Conservation (phyloP, 2,329 filamentous ascomycete species). For the Myriosclerotinia scirpicola region DNA sequence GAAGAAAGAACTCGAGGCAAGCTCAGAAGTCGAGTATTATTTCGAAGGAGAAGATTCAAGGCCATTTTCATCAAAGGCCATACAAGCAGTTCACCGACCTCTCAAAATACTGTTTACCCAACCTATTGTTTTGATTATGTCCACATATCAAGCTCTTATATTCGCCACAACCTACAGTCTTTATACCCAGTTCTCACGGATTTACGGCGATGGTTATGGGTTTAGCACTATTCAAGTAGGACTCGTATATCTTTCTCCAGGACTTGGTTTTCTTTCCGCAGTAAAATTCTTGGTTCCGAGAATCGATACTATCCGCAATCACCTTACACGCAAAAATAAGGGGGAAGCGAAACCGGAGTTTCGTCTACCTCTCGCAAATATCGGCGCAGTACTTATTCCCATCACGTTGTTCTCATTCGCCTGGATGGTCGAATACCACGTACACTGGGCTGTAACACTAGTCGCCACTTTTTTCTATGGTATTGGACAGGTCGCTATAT, state of each 20-base stretch:
- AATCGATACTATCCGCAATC: conserved; percentile 51
- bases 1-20: conserved; percentile 46
- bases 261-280: conserved; percentile 40
- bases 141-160: conserved; percentile 52
- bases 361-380: conserved; percentile 48
- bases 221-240: conserved; percentile 47
- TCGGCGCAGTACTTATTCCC: conserved; percentile 55
- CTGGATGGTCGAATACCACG: conserved; percentile 54
- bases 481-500: conserved; percentile 53
- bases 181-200: conserved; percentile 47
- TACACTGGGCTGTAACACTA: conserved; percentile 58
- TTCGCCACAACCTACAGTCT: conserved; percentile 57
- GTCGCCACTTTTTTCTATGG: conserved; percentile 51
- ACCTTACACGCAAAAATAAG: conserved; percentile 44
- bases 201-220: conserved; percentile 49
- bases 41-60: conserved; percentile 48
- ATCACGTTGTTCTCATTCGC: conserved; percentile 60
- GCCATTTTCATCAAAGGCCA: conserved; percentile 39
- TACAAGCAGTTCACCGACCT: conserved; percentile 47
- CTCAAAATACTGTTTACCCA: conserved; percentile 46
- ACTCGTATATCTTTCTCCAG: conserved; percentile 48
- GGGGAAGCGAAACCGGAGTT: conserved; percentile 43
- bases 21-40: conserved; percentile 49
- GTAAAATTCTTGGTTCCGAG: conserved; percentile 44
- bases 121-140: conserved; percentile 46